phyloP scores from a whole-genome alignment of 192 early-diverging fungal species.

The Coemansia erecta region DNA sequence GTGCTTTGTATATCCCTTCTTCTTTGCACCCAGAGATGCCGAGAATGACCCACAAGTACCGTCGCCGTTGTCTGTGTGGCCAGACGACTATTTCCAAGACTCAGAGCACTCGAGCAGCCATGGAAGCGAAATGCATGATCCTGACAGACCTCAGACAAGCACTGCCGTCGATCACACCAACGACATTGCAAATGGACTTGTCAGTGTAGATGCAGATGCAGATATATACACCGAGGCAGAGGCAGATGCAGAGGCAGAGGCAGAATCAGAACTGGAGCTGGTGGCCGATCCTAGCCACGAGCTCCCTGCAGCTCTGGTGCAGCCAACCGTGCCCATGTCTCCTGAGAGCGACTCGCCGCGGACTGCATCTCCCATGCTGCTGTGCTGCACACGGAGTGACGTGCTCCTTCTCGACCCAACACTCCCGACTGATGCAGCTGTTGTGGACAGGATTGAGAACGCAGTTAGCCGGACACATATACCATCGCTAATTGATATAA shows the following conservation, averaged over 20 bases:
- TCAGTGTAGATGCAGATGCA: background rate
- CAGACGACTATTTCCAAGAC: background rate
- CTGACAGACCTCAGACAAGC: background rate
- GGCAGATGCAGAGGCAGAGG: background rate
- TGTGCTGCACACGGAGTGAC: constrained; percentile 35
- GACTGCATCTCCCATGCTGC: constrained; percentile 18
- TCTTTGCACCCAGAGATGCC: constrained; percentile 12
- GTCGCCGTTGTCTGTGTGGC: background rate
- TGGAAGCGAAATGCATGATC: background rate
- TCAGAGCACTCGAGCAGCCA: background rate
- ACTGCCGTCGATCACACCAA: constrained; percentile 11
- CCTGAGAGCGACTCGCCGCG: constrained; percentile 8
- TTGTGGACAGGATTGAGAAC: constrained; percentile 27
- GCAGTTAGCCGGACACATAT: constrained; percentile 11
- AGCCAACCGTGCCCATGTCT: background rate
- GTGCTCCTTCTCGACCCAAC: constrained; percentile 34
- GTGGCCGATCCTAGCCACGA: background rate
- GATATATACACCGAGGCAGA: background rate
- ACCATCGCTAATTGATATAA: constrained; percentile 10
- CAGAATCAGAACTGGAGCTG: background rate
- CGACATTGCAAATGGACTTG: constrained; percentile 34
- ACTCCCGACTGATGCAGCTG: background rate
- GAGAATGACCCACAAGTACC: too few species aligned
- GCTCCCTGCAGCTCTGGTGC: background rate
- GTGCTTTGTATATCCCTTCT: constrained; percentile 40